phyloP scores from a whole-genome alignment of 1,284 basidiomycete genomes.

The Naganishia albida region DNA sequence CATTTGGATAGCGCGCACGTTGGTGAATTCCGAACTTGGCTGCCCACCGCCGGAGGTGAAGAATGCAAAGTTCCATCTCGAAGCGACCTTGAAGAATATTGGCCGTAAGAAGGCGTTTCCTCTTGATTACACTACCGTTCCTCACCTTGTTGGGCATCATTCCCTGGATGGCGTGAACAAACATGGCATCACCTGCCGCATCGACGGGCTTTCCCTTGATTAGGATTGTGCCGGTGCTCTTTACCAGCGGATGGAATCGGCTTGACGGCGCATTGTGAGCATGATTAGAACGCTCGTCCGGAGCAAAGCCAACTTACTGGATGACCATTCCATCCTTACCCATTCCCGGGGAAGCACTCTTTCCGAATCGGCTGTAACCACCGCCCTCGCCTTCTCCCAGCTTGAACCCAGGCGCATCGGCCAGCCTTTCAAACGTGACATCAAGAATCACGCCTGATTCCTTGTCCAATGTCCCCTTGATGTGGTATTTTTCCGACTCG shows the following conservation, averaged over 20 bases:
- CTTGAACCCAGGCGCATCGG: constrained; percentile 82
- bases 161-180: constrained; percentile 95
- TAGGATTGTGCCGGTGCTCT: constrained; percentile 70
- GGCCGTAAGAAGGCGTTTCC: background rate
- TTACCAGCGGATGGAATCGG: constrained; percentile 82
- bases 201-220: constrained; percentile 68
- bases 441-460: constrained; percentile 71
- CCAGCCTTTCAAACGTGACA: constrained; percentile 70
- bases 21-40: constrained; percentile 64
- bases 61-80: constrained; percentile 93
- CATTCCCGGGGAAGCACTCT: constrained; percentile 58
- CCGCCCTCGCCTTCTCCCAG: constrained; percentile 82
- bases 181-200: constrained; percentile 79
- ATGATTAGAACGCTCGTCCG: background rate
- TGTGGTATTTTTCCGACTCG: constrained; percentile 74
- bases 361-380: constrained; percentile 88
- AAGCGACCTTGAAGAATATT: constrained; percentile 61
- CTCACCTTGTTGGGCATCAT: constrained; percentile 87
- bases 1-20: constrained; percentile 88
- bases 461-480: constrained; percentile 76
- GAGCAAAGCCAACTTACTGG: constrained; percentile 57
- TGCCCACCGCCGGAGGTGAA: constrained; percentile 62
- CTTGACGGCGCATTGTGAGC: constrained; percentile 33
- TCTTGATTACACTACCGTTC: constrained; percentile 16
- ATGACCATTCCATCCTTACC: constrained; percentile 85